Evolutionary conservation across 2,329 filamentous ascomycete species (phyloP).

Genomic region (Fusarium pseudoanthophilum): DNA sequence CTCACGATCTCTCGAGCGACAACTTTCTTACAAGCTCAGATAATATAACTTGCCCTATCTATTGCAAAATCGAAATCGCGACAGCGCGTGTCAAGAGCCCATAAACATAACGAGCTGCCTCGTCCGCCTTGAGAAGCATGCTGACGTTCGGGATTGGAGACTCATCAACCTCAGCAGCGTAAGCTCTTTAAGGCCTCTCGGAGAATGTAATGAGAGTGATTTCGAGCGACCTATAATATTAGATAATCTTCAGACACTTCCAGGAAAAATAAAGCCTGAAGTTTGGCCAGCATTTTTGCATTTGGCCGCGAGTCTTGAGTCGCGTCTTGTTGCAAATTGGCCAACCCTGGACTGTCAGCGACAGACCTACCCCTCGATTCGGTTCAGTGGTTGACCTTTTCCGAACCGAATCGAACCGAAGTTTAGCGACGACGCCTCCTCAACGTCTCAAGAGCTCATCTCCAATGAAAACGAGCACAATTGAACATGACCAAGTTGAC

Average conservation of each 20-base stretch:
- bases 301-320: too few relatives aligned
- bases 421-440: conserved; percentile 9
- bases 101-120: too few relatives aligned
- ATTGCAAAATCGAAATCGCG: fast-evolving
- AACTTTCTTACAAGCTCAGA: fast-evolving
- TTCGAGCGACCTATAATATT: fast-evolving
- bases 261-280: not conserved
- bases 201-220: not conserved
- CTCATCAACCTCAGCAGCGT: not conserved
- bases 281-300: not conserved
- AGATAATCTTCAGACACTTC: fast-evolving
- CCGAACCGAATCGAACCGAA: conserved; percentile 28
- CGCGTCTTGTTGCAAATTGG: not conserved
- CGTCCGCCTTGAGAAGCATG: not conserved
- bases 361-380: not conserved
- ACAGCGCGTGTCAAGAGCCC: not conserved
- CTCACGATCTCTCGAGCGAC: too few relatives aligned
- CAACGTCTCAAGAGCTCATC: not conserved
- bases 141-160: not conserved
- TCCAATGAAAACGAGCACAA: conserved; percentile 13
- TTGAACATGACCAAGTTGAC: conserved; percentile 6
- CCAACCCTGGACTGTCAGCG: not conserved
- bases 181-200: not conserved
- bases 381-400: not conserved
- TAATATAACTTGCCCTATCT: fast-evolving